A percentile compares a stretch with the other conserved stretches of the same genome.
phyloP scores from a whole-genome alignment of 768 basidiomycete species.

The Lactifluus piperatus region DNA sequence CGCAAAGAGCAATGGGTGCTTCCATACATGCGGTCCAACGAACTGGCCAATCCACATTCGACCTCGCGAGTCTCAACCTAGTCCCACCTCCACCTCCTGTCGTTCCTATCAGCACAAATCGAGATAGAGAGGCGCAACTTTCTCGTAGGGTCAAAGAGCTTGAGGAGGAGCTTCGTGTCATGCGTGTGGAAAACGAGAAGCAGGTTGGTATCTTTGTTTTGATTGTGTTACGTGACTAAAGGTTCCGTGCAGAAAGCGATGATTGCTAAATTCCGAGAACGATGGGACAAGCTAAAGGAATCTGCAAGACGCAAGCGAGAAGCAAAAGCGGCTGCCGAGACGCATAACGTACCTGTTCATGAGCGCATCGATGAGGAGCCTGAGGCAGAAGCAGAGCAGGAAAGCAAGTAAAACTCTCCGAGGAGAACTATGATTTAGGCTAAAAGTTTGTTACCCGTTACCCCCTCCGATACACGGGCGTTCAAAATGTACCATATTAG shows the following conservation, averaged over 20 bases:
- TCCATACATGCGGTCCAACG: constrained; percentile 46
- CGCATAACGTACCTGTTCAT: constrained; percentile 39
- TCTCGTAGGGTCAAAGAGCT: constrained; percentile 54
- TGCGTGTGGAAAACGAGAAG: constrained; percentile 72
- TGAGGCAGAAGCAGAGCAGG: constrained; percentile 53
- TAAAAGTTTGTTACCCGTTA: neutral
- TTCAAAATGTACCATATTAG: constrained; percentile 16
- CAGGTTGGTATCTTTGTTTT: constrained; percentile 41
- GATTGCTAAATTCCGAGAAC: constrained; percentile 74
- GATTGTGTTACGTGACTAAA: constrained; percentile 3
- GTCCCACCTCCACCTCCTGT: constrained; percentile 42
- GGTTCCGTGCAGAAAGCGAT: constrained; percentile 55
- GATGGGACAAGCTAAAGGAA: constrained; percentile 87
- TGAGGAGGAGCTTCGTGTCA: constrained; percentile 62
- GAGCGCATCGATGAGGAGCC: constrained; percentile 66
- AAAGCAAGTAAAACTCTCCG: constrained; percentile 20
- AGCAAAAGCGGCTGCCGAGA: constrained; percentile 49
- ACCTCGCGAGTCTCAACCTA: constrained; percentile 46
- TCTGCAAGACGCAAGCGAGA: constrained; percentile 82
- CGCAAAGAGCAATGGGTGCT: constrained; percentile 70
- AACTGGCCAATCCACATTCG: constrained; percentile 33
- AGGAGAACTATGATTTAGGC: neutral
- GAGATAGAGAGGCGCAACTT: constrained; percentile 45
- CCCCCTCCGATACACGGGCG: constrained; percentile 1
- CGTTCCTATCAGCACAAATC: constrained; percentile 44